Conservation (phyloP, 2,329 filamentous ascomycete genomes). For the Ophiostoma sp. region DNA sequence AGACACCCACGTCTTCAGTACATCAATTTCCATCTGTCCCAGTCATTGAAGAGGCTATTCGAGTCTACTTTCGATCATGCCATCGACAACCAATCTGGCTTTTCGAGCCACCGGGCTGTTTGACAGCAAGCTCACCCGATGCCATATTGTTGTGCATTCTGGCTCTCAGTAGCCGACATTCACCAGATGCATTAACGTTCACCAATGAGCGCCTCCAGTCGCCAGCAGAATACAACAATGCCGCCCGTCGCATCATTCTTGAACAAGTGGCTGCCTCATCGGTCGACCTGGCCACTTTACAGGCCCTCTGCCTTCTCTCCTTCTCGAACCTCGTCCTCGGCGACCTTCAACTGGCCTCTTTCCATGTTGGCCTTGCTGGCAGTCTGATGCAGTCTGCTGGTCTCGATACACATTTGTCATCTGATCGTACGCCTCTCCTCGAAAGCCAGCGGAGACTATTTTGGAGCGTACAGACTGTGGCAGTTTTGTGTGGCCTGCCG, state of each 20-base stretch:
- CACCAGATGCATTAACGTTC: not conserved
- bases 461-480: constrained; percentile 15
- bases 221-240: not conserved
- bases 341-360: constrained; percentile 12
- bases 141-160: not conserved
- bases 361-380: not conserved
- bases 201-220: not conserved
- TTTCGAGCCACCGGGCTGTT: not conserved
- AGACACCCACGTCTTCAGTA: not conserved
- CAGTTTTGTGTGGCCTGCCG: constrained; percentile 2
- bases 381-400: constrained; percentile 15
- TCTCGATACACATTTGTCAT: not conserved
- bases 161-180: not conserved
- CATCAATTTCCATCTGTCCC: not conserved
- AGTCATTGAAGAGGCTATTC: constrained; percentile 4
- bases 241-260: not conserved
- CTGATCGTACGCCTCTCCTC: not conserved
- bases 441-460: constrained; percentile 15
- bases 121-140: not conserved
- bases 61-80: not conserved
- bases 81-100: constrained; percentile 8
- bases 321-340: constrained; percentile 15
- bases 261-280: not conserved
- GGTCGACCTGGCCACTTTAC: not conserved
- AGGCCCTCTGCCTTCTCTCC: constrained; percentile 7